Base-by-base conservation (phyloP, 106 monocot genomes). In the Apostasia ramifera region DNA sequence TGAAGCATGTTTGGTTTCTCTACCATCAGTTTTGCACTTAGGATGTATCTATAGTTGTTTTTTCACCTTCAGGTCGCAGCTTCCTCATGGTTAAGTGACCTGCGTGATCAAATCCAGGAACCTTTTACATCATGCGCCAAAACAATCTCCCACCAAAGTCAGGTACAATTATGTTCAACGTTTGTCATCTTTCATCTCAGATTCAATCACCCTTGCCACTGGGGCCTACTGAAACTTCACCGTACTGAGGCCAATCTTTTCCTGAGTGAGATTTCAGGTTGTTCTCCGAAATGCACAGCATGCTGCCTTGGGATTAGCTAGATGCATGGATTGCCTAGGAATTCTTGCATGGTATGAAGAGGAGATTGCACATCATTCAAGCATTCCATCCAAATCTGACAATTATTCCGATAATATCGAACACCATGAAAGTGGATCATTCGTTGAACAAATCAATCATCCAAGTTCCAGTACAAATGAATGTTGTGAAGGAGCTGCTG, bases 31-130 rank as follows among this genome's bases (percentile, higher is more conserved):
- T 61, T 42, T 60, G 53, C 39, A 41, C 60, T 37, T 61, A 13
- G 60, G 14, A 11, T 57, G 26, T 65, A n/a, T 53, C 52, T 56
- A 37, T 26, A 38, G 6, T 55, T 40, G 13, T 66, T 41, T 46
- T 68, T 41, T 44, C 6, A 62, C 65, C 40, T 68, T 37, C 77
- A 91, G 91, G 91, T 86, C 6, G 84, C 79, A 49, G 83, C 91
- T 69, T 91, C 91, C 42, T 87, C 91, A 47, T 91, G 91, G 91
- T 63, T 91, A 75, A 91, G 78, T 77, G 91, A 91, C 74, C 69
- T 91, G 49, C 69, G 81, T 57, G 86, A 86, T 81, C 91, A 84
- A 77, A 67, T 91, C 47, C 81, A 91, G 59, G 81, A 79, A 40
- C 62, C 62, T 39, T 63, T 63, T 45, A 46, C 62, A 3, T 63